Conservation (phyloP, 1,284 basidiomycete species). For the Mycena sp. region DNA sequence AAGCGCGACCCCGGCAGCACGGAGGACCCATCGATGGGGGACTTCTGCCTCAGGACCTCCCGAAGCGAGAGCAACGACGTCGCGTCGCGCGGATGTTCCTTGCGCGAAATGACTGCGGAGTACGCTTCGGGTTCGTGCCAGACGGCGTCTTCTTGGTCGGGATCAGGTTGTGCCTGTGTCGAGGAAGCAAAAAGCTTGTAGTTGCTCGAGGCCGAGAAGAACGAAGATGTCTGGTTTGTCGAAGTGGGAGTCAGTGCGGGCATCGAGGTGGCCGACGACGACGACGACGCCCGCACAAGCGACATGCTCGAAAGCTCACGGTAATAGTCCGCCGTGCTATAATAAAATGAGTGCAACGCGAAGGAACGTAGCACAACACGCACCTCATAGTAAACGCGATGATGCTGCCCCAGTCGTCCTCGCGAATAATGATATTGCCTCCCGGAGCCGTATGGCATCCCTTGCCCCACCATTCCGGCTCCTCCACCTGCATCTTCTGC, state of each 20-base stretch:
- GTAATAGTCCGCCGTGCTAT: constrained; percentile 70
- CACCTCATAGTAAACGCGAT: constrained; percentile 79
- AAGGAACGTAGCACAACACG: constrained; percentile 20
- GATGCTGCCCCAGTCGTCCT: constrained; percentile 79
- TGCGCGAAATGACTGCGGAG: constrained; percentile 66
- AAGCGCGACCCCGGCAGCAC: constrained; percentile 31
- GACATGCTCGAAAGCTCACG: constrained; percentile 62
- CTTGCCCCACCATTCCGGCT: constrained; percentile 72
- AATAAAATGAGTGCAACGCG: constrained; percentile 1
- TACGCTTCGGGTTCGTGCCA: constrained; percentile 72
- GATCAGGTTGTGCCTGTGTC: constrained; percentile 54
- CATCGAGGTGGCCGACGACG: constrained; percentile 22
- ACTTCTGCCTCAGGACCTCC: constrained; percentile 67
- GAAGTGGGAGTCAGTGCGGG: constrained; percentile 40
- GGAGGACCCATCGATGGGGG: constrained; percentile 40
- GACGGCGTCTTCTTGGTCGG: constrained; percentile 63
- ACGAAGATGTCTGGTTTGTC: constrained; percentile 50
- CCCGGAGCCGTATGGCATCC: constrained; percentile 73
- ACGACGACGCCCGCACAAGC: constrained; percentile 33
- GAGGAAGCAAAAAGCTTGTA: constrained; percentile 58
- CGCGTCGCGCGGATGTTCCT: constrained; percentile 68
- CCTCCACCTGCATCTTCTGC: constrained; percentile 42
- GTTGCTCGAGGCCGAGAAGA: constrained; percentile 53
- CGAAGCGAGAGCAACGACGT: constrained; percentile 65
- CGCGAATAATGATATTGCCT: constrained; percentile 71